Evolutionary conservation across 2,329 filamentous ascomycete genomes (phyloP).

Genomic region (Neopestalotiopsis sp.): DNA sequence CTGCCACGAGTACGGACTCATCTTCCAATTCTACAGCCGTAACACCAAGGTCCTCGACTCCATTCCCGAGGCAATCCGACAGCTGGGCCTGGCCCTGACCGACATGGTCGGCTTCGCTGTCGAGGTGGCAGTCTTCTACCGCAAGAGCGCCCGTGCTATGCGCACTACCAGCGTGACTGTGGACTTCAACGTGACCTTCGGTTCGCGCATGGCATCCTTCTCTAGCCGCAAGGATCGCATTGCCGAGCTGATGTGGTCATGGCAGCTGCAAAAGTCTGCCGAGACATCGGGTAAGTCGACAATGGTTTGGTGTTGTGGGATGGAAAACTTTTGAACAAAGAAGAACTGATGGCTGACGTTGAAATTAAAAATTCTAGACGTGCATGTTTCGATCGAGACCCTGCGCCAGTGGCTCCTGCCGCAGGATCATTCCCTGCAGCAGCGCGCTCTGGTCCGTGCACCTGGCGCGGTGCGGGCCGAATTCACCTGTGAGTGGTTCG

Average conservation of each 20-base stretch:
- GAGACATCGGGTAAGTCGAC: neutral
- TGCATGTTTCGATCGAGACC: neutral
- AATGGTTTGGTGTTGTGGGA: neutral
- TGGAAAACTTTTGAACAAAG: neutral
- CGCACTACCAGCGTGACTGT: neutral
- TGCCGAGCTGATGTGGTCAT: neutral
- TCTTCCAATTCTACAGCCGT: neutral
- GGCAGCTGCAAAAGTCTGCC: neutral
- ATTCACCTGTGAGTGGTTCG: constrained; percentile 4
- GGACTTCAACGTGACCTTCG: neutral
- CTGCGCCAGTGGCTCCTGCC: constrained; percentile 2
- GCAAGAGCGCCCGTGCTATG: neutral
- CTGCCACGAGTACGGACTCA: neutral
- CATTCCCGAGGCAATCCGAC: neutral
- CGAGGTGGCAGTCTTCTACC: neutral
- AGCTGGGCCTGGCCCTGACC: neutral
- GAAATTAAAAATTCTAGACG: neutral
- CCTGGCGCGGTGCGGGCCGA: neutral
- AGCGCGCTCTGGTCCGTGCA: constrained; percentile 1
- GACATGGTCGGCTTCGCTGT: neutral
- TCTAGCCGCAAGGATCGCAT: constrained; percentile 1
- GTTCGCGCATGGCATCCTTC: neutral
- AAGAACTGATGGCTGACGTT: neutral
- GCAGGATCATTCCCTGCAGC: constrained; percentile 1
- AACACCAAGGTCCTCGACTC: constrained; percentile 3